Evolutionary conservation across 2,329 filamentous ascomycete species (phyloP).

Genomic region (Sclerotinia nivalis): DNA sequence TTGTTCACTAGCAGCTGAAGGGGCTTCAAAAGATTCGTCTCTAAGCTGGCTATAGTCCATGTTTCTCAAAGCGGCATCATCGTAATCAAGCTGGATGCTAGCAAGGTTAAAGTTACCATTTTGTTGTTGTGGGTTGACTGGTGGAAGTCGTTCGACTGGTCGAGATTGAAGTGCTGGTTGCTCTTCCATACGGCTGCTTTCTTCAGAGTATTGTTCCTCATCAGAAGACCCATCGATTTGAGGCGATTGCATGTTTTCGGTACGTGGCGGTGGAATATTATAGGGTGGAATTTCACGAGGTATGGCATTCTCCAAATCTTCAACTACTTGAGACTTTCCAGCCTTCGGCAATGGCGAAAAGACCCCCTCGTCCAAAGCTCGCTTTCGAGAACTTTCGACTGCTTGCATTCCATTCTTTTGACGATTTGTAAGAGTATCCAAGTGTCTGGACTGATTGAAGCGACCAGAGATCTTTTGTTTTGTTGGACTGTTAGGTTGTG

Average conservation of each 20-base stretch:
- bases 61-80: slow-evolving; percentile 11
- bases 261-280: slow-evolving; percentile 2
- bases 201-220: slow-evolving; percentile 14
- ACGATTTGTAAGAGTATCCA: slow-evolving; percentile 3
- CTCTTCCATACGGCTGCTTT: background rate
- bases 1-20: background rate
- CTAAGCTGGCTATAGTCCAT: slow-evolving; percentile 19
- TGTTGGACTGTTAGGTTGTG: background rate
- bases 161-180: slow-evolving; percentile 18
- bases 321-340: slow-evolving; percentile 8
- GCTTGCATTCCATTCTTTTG: background rate
- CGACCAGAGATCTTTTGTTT: slow-evolving; percentile 12
- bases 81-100: slow-evolving; percentile 17
- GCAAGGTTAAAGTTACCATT: background rate
- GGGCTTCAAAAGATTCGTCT: slow-evolving; percentile 23
- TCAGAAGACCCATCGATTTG: slow-evolving; percentile 6
- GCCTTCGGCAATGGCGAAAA: slow-evolving; percentile 4
- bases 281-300: background rate
- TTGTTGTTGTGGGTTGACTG: background rate
- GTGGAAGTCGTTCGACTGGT: background rate
- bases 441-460: background rate
- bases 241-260: background rate
- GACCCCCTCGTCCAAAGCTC: slow-evolving; percentile 8
- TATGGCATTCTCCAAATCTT: background rate
- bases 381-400: slow-evolving; percentile 9